Evolutionary conservation across 1,284 basidiomycete species (phyloP).

Genomic region (Termitomyces sp.): DNA sequence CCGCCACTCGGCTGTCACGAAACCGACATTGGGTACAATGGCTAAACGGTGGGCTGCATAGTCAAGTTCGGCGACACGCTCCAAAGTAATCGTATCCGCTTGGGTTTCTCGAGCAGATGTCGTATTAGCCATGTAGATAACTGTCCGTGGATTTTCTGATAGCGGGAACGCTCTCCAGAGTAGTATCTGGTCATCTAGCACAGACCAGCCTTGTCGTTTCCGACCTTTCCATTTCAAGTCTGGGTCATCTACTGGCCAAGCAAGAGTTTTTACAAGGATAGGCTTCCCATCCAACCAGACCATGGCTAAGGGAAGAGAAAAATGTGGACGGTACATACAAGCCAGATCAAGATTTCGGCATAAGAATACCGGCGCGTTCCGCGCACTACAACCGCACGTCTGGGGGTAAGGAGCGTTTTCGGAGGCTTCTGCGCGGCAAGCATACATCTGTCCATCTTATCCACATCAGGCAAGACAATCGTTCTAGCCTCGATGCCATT

Average conservation of each 20-base stretch:
- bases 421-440: no score
- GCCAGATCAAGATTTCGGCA: no score
- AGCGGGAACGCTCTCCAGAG: neutral
- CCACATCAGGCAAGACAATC: no score
- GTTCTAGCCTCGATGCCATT: no score
- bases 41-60: neutral
- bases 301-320: neutral
- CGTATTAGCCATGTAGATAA: neutral
- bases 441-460: no score
- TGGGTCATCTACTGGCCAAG: neutral
- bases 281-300: conserved; percentile 2
- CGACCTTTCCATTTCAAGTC: neutral
- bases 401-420: no score
- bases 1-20: neutral
- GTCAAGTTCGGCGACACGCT: neutral
- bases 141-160: neutral
- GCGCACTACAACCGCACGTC: no score
- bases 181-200: no score
- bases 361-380: no score
- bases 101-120: neutral
- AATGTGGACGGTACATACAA: no score
- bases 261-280: neutral
- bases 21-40: neutral
- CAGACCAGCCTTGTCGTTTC: neutral
- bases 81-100: neutral